A percentile compares a stretch with the other conserved stretches of the same genome.
Conservation (phyloP, 2,329 filamentous ascomycete species). For the Sporothrix inflata region DNA sequence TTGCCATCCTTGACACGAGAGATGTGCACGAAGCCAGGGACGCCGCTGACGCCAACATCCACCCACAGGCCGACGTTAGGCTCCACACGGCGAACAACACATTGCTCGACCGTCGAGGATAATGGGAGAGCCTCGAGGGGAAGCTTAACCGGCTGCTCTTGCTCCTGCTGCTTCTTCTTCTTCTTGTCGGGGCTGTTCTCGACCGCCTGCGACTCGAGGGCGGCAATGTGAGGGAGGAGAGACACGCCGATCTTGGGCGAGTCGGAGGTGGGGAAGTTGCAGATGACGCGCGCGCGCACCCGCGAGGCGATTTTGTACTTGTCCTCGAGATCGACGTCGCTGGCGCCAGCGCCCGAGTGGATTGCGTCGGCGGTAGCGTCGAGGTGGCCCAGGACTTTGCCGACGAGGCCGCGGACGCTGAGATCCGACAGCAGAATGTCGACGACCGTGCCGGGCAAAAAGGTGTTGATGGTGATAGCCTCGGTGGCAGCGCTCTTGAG, state of each 20-base stretch:
- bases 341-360: conserved; percentile 78
- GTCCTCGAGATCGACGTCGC: conserved; percentile 70
- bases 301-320: conserved; percentile 84
- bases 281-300: conserved; percentile 83
- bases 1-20: conserved; percentile 90
- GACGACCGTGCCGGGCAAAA: conserved; percentile 87
- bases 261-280: conserved; percentile 78
- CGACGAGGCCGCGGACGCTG: conserved; percentile 72
- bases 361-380: conserved; percentile 89
- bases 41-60: conserved; percentile 66
- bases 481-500: conserved; percentile 67
- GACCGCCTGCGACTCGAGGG: conserved; percentile 48
- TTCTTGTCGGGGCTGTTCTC: neutral
- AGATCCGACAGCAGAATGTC: conserved; percentile 82
- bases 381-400: conserved; percentile 89
- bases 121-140: conserved; percentile 67
- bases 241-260: conserved; percentile 86
- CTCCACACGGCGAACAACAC: conserved; percentile 79
- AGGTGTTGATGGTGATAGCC: conserved; percentile 85
- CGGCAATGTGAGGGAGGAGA: conserved; percentile 78
- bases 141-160: conserved; percentile 31
- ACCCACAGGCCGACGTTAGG: conserved; percentile 80
- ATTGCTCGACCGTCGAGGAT: conserved; percentile 76
- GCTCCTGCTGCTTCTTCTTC: conserved; percentile 32
- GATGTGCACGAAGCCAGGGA: conserved; percentile 91